Base-by-base conservation (phyloP, 1,284 basidiomycete genomes). In the Cerrena zonata region DNA sequence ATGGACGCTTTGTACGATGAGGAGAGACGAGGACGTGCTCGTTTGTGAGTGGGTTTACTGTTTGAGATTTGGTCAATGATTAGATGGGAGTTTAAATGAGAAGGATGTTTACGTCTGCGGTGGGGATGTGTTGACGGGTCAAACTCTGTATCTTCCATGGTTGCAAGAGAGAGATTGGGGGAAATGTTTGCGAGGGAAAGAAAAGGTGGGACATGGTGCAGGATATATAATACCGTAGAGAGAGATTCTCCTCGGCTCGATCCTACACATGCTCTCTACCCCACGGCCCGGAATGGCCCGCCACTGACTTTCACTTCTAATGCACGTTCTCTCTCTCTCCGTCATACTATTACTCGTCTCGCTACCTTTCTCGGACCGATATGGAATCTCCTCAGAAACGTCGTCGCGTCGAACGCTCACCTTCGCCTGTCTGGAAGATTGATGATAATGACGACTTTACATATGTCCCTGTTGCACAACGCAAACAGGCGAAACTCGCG, bases 381-480 rank as follows among this genome's bases (percentile, higher is more conserved):
- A 49, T 50, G 41, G 57, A 58, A 47, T 58, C 60, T 4, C 57
- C 56, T 7, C 51, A 58, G 50, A 66, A 67, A 43, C 61, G 65
- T 39, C 50, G 62, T 18, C 58, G 64, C 19, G 52, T 72, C 11
- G 72, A 77, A 51, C 79, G 76, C 46, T 78, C 82, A 38, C 76
- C 79, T 0, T 82, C 84, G n/a, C 84, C 85, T 1, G 63, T 65
- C 38, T 84, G 82, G 66, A 78, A 74, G 40, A 70, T 86, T 38
- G 77, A 82, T 37, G 78, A 82, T 27, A 79, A 84, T 52, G 34
- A 36, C 26, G 69, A 73, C 37, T 93, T 92, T 64, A 89, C 87
- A 1, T 98, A 98, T 66, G 72, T 99, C 23, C 87, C 95, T 4
- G 83, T 97, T 38, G 83, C 91, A 37, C 86, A 96, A 66, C 80